Base-by-base conservation (phyloP, 495 filamentous ascomycete species). In the Hypoxylon subgilvum region DNA sequence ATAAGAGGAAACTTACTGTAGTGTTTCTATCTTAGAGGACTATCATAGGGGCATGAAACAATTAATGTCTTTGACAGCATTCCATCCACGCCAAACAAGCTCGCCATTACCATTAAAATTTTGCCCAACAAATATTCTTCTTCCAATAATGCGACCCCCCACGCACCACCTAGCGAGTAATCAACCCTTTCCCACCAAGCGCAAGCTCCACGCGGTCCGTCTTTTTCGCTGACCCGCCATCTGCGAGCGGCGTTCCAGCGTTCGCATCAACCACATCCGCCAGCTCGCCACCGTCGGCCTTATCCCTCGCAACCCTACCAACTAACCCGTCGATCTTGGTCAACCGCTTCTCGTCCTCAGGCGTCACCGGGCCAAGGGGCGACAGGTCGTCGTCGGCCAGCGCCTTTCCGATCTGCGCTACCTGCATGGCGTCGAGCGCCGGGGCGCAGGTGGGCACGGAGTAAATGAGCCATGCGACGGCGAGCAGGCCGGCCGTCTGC, bases 131-230 rank as follows among this genome's bases (percentile, higher is more conserved):
- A n/a, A n/a, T n/a, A n/a, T n/a, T n/a, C n/a, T n/a, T n/a, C n/a
- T n/a, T n/a, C n/a, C n/a, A n/a, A n/a, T n/a, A n/a, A n/a, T n/a
- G n/a, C n/a, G n/a, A n/a, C n/a, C n/a, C n/a, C n/a, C n/a, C n/a
- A n/a, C n/a, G n/a, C n/a, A n/a, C n/a, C n/a, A n/a, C n/a, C n/a
- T n/a, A n/a, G n/a, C n/a, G n/a, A 44, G 25, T 47, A 8, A 47
- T 35, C 14, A 34, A 14, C 16, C 43, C 43, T 35, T 47, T 19
- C 14, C 43, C 43, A 34, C 43, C 43, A 18, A 47, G 43, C n/a
- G 27, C 27, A n/a, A 47, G 19, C 14, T 35, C 8, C 10, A 34
- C 27, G 16, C 25, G 5, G 3, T 5, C n/a, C 21, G 4, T 30
- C 10, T 25, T 27, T 21, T 25, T 25, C 9, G 21, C 5, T 17